Evolutionary conservation across 129 eudicot species (phyloP), one percentile per base, ranked within the genome.

Genomic region (Flaveria bidentis): DNA sequence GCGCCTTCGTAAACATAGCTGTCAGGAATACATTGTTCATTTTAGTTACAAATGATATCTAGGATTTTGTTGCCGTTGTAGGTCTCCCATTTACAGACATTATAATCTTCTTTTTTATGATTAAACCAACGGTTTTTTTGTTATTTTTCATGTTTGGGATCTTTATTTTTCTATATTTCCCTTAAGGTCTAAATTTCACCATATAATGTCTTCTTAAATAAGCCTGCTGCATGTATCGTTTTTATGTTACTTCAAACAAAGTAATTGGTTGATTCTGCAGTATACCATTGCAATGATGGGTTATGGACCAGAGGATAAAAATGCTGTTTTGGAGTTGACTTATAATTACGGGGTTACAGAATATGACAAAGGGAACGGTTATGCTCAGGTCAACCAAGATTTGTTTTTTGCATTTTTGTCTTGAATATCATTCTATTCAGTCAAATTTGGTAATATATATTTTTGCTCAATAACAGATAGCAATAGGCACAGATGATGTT

Each of bases 261-360:
- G 20, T 13, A 23, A 46, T 72, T 68, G 36, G 55, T 51, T 52
- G 39, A 58, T 82, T 84, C n/a, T 80, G 71, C 88, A 95, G 99
- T 91, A 95, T 74, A 91, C 97, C 67, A 91, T 91, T 76, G 99
- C 99, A 46, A 89, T 95, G 96, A 80, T 95, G 96, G 99, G 99
- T 36, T 95, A 95, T 72, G 99, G 97, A 60, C 93, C 97, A 28
- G 99, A 95, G 84, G 97, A 95, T 68, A 87, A 87, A 81, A 95
- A 45, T 80, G 90, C 92, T 80, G 99, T 95, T 2, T 23, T 95
- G 75, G 99, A 95, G 86, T 85, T 95, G 80, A 95, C 99, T 49
- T 95, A 95, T 81, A 95, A 91, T 71, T 95, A 95, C 20, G 97
- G 99, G 42, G 96, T 95, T 46, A 87, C 97, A 18, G 92, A 89